phyloP scores from a whole-genome alignment of 345 rosid genomes.

The Punica granatum region DNA sequence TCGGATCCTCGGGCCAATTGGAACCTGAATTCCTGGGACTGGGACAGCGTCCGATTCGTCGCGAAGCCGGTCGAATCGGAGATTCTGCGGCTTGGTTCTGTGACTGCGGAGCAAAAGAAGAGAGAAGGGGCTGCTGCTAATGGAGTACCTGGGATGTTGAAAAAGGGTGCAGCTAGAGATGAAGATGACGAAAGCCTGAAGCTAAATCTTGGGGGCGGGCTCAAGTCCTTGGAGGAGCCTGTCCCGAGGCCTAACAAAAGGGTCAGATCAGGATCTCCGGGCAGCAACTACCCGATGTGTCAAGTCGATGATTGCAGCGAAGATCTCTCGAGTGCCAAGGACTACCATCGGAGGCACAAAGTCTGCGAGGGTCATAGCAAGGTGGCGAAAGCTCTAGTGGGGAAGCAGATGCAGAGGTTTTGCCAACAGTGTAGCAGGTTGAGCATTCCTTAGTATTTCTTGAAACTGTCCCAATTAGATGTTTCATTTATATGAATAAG shows the following conservation, averaged over 20 bases:
- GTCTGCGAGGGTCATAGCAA: conserved; percentile 88
- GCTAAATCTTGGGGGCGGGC: conserved; percentile 60
- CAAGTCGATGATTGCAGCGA: conserved; percentile 83
- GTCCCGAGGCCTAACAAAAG: conserved; percentile 53
- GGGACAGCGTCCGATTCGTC: conserved; percentile 66
- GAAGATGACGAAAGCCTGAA: conserved; percentile 49
- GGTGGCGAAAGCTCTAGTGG: conserved; percentile 64
- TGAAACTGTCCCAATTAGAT: too few relatives aligned
- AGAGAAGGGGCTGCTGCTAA: conserved; percentile 10
- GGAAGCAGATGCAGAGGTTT: conserved; percentile 91
- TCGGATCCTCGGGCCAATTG: conserved; percentile 43
- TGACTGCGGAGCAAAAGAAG: conserved; percentile 13
- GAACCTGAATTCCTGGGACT: conserved; percentile 68
- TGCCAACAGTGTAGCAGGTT: conserved; percentile 99
- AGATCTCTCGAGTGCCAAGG: conserved; percentile 73
- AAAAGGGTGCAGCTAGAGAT: conserved; percentile 10
- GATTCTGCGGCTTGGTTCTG: conserved; percentile 27
- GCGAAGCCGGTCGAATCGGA: conserved; percentile 49
- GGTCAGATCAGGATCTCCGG: conserved; percentile 74
- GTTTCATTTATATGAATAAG: too few relatives aligned
- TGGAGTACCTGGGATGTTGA: conserved; percentile 13
- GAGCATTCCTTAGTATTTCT: not conserved
- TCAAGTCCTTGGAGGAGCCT: conserved; percentile 41
- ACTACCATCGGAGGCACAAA: conserved; percentile 87
- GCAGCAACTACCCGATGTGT: conserved; percentile 62